These are phyloP conservation scores for Funneliformis geosporum DNA, from an alignment of 192 early-diverging fungal species.

Conservation along the genomic window DNA sequence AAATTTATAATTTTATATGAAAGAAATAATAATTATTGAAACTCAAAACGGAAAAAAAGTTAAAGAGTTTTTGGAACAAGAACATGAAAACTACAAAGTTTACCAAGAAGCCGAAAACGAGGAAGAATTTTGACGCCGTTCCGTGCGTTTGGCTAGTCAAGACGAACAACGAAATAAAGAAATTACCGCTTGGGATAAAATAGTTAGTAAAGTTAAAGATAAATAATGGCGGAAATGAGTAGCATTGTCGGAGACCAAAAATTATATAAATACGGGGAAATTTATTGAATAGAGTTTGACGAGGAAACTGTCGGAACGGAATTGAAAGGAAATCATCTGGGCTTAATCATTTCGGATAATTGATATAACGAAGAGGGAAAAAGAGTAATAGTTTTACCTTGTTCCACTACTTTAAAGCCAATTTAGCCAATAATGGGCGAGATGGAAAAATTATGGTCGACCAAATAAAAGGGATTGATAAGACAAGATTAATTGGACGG, in stretches of 20 bases:
- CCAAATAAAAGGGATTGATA: neutral
- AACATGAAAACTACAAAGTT: neutral
- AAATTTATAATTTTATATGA: no score
- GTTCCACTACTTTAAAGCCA: neutral
- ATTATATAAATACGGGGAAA: neutral
- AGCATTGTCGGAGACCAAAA: no score
- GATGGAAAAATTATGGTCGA: neutral
- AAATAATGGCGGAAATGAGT: neutral
- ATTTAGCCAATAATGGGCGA: neutral
- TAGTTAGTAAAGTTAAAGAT: neutral
- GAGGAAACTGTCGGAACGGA: conserved; percentile 1
- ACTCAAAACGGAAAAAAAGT: neutral
- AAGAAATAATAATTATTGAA: neutral
- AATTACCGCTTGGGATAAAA: conserved; percentile 4
- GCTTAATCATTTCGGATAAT: neutral
- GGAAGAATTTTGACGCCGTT: neutral
- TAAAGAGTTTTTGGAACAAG: neutral
- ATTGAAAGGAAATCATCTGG: neutral
- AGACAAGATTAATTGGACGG: neutral
- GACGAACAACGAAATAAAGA: conserved; percentile 8
- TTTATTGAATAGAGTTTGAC: neutral
- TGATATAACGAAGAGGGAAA: neutral
- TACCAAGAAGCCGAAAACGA: neutral
- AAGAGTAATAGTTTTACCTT: neutral
- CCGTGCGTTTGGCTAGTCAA: neutral